Base-by-base conservation (phyloP, 805 yeast species). In the Candida tammaniensis region DNA sequence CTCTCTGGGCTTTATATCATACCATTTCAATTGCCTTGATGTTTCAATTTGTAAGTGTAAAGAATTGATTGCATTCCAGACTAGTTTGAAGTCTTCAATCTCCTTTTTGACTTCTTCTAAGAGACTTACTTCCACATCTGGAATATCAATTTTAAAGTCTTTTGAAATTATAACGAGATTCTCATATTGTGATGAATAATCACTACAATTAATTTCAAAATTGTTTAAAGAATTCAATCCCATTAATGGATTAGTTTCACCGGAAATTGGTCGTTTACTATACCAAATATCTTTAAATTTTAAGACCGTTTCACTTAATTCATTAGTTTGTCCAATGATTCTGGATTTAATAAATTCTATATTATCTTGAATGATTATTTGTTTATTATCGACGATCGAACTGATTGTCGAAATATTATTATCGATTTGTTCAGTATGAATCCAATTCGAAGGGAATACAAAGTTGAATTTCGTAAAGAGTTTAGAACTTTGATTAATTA, bases 341-440 rank as follows among this genome's bases (percentile, higher is more conserved):
- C 59, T 64, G 11, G 72, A 59, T 1, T 60, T 39, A 10, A 79
- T 62, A 0, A 61, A 43, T n/a, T 68, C 73, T 7, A 55, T 40
- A 34, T 76, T 68, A 0, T 61, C 59, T 7, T 64, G 57, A 6
- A 84, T 59, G 3, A 62, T 41, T 1, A 35, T 41, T 7, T 56
- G 49, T 43, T 74, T 63, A 24, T 51, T 45, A 3, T 43, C 42
- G 27, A 72, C 33, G 8, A 74, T 51, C 23, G 73, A 64, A 1
- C 44, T 33, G 20, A 80, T 48, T 2, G 76, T 61, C 1, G 59
- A 47, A 35, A 67, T 51, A 34, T 74, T 78, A 32, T 61, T 64
- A 10, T 74, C 77, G 0, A 86, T 37, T 44, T 86, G 94, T 25
- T 83, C 93, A 30, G 61, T 62, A 49, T 63, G 75, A 1, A 80